A percentile compares a stretch with the other conserved stretches of the same genome.
Evolutionary conservation across 306 rosid genomes (phyloP).

Genomic region (Fagus sylvatica): DNA sequence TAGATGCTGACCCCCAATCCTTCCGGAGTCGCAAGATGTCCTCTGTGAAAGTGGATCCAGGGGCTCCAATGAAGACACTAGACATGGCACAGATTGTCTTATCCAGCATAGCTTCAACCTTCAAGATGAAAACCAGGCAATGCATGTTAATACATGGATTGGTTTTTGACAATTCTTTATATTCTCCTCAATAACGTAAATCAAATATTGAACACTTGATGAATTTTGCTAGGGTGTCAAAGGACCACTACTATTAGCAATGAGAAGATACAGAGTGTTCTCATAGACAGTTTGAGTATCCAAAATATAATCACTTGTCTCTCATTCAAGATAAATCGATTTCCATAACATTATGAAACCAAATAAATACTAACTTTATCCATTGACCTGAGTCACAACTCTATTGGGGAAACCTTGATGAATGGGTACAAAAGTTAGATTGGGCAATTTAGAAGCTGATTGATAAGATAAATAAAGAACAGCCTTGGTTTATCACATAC

Average conservation of each 20-base stretch:
- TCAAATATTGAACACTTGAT: neutral
- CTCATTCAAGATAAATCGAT: no score
- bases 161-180: neutral
- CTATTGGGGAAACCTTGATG: neutral
- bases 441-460: no score
- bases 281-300: no score
- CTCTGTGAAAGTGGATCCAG: conserved; percentile 96
- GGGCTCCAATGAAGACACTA: conserved; percentile 82
- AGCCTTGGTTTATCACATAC: no score
- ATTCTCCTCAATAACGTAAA: neutral
- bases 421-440: no score
- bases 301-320: no score
- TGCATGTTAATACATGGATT: conserved; percentile 18
- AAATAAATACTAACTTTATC: no score
- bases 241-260: neutral
- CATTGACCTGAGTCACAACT: no score
- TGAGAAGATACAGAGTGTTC: neutral
- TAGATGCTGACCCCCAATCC: conserved; percentile 86
- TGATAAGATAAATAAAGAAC: no score
- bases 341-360: no score
- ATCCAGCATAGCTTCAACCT: conserved; percentile 99
- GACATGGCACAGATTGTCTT: conserved; percentile 97
- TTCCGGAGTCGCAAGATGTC: conserved; percentile 87
- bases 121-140: conserved; percentile 25
- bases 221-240: neutral